Percentiles rank a stretch among this genome's conserved stretches.
Evolutionary conservation across 176 grass and related monocot species (phyloP).

Genomic region (Otatea glauca): DNA sequence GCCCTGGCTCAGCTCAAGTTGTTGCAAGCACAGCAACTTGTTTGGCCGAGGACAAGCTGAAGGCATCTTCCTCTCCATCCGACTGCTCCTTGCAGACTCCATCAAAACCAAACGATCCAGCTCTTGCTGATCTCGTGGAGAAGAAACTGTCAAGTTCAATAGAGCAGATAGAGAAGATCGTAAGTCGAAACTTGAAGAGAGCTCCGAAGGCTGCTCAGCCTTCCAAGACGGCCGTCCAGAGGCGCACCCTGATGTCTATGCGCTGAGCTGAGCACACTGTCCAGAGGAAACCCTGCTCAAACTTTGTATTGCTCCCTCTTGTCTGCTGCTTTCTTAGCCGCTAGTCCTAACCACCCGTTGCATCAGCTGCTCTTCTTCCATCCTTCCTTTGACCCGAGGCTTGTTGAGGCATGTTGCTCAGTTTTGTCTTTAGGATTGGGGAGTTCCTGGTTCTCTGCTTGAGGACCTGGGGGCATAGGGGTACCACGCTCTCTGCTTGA

Average conservation of each 20-base stretch:
- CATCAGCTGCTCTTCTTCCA: slow-evolving; percentile 40
- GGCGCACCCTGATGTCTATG: slow-evolving; percentile 68
- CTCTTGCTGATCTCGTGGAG: slow-evolving; percentile 36
- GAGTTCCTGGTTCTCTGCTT: slow-evolving; percentile 51
- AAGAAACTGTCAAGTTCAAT: slow-evolving; percentile 68
- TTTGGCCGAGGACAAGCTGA: slow-evolving; percentile 21
- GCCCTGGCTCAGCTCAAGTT: slow-evolving; percentile 39
- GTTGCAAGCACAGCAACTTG: slow-evolving; percentile 30
- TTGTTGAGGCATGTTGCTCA: slow-evolving; percentile 3
- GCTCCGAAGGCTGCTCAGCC: slow-evolving; percentile 46
- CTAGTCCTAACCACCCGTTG: slow-evolving; percentile 17
- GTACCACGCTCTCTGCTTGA: slow-evolving; percentile 43
- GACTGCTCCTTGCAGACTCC: slow-evolving; percentile 41
- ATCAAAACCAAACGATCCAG: slow-evolving; percentile 36
- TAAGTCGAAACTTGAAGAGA: slow-evolving; percentile 56
- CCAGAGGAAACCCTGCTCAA: not conserved
- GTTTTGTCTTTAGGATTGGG: slow-evolving; percentile 18
- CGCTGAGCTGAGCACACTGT: slow-evolving; percentile 56
- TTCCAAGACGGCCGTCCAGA: slow-evolving; percentile 53
- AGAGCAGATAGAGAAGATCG: slow-evolving; percentile 69
- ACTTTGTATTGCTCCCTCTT: not conserved
- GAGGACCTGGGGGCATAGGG: slow-evolving; percentile 35
- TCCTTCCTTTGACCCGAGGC: not conserved
- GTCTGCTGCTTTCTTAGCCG: slow-evolving; percentile 37
- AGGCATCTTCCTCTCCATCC: slow-evolving; percentile 41